Evolutionary conservation across 371 early-diverging fungal genomes (phyloP).

Genomic region (Apophysomyces ossiformis): DNA sequence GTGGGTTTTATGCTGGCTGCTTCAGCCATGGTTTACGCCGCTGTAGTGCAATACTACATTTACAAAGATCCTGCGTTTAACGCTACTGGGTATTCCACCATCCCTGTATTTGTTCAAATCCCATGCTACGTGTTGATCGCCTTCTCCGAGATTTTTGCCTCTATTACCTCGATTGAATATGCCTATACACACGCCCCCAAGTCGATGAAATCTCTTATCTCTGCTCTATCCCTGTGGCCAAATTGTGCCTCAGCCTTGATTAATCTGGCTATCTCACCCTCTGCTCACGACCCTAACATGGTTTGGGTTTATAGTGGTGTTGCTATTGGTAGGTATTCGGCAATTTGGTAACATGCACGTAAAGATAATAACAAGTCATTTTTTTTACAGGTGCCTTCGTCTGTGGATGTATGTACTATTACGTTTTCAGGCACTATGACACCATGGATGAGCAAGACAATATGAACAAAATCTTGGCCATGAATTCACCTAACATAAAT

Average conservation of each 20-base stretch:
- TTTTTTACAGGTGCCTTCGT: slow-evolving; percentile 27
- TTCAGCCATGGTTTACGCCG: slow-evolving; percentile 68
- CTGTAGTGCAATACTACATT: slow-evolving; percentile 69
- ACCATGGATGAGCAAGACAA: slow-evolving; percentile 25
- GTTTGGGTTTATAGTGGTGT: slow-evolving; percentile 65
- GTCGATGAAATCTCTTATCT: slow-evolving; percentile 71
- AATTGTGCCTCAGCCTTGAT: slow-evolving; percentile 70
- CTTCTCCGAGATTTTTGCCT: slow-evolving; percentile 70
- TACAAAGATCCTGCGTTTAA: slow-evolving; percentile 48
- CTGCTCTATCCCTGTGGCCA: slow-evolving; percentile 68
- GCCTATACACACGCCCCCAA: slow-evolving; percentile 73
- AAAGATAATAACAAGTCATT: not conserved
- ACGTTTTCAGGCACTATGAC: slow-evolving; percentile 38
- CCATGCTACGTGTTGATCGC: slow-evolving; percentile 68
- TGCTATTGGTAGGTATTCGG: slow-evolving; percentile 33
- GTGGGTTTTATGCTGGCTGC: slow-evolving; percentile 68
- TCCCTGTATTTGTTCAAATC: slow-evolving; percentile 67
- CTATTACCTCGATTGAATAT: slow-evolving; percentile 74
- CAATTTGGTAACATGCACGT: not conserved
- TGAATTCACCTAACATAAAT: not conserved
- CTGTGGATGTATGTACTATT: slow-evolving; percentile 38
- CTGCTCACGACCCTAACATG: slow-evolving; percentile 69
- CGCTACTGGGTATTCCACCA: slow-evolving; percentile 28
- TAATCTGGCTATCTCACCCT: slow-evolving; percentile 64
- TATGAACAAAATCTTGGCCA: not conserved